Evolutionary conservation across 2,329 filamentous ascomycete species (phyloP).

Genomic region (Pseudophaeomoniella oleicola): DNA sequence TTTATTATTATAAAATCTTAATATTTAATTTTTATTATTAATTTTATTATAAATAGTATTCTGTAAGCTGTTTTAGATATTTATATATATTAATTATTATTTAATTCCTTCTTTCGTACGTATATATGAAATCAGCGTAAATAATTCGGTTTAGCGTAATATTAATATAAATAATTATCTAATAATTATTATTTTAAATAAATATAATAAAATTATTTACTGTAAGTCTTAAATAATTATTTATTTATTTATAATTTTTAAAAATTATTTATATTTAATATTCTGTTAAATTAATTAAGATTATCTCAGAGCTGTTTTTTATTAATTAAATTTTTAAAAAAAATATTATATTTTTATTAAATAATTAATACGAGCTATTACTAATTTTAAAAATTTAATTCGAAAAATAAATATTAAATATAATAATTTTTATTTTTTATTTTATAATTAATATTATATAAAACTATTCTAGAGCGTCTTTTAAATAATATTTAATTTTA

Average conservation of each 20-base stretch:
- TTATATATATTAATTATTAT: background rate
- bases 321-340: constrained; percentile 7
- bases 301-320: constrained; percentile 8
- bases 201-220: too few species aligned
- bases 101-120: constrained; percentile 5
- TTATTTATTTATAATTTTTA: constrained; percentile 4
- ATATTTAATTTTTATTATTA: background rate
- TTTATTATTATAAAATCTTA: too few species aligned
- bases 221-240: too few species aligned
- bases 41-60: background rate
- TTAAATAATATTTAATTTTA: constrained; percentile 6
- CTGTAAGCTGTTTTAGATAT: background rate
- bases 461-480: constrained; percentile 10
- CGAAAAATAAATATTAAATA: too few species aligned
- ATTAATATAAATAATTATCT: constrained; percentile 10
- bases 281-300: too few species aligned
- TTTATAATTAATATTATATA: constrained; percentile 7
- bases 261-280: constrained; percentile 9
- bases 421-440: too few species aligned
- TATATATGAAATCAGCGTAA: constrained; percentile 9
- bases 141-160: constrained; percentile 12
- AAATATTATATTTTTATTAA: too few species aligned
- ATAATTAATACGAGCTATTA: too few species aligned
- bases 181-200: too few species aligned
- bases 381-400: too few species aligned